Evolutionary conservation across 805 yeast species (phyloP), one percentile per base, ranked within the genome.

Genomic region (Cyberlindnera amylophila): DNA sequence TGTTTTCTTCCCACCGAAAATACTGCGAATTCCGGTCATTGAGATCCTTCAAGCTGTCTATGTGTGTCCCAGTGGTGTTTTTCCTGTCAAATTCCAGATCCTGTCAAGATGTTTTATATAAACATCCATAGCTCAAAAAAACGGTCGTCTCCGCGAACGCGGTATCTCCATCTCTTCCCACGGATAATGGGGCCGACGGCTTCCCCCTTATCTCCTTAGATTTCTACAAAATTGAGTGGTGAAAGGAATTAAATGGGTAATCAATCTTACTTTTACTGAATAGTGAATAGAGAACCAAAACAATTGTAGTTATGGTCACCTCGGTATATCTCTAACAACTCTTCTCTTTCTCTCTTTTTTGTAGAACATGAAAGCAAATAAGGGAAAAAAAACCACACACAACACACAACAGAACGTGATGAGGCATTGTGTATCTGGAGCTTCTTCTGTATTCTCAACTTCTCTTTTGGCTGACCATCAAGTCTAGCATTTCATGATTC

Each of bases 1-100:
- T 19, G 28, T 37, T 32, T 37, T 36, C 12, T 27, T 36, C 21
- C 45, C 41, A 4, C 45, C 41, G 34, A 42, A 42, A 13, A 42
- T 33, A 4, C 32, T 36, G 10, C 45, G 38, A 8, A 41, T 31
- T n/a, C 29, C 33, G 13, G 38, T 13, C 44, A 41, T 36, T 31
- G 17, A 9, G 6, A 12, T 27, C 14, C 27, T 27, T 7, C n/a
- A 11, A 27, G 30, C 30, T 12, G 14, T 27, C 30, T 27, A 4
- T 27, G 30, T n/a, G n/a, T n/a, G n/a, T n/a, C n/a, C n/a, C n/a
- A n/a, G n/a, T n/a, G n/a, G n/a, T n/a, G n/a, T n/a, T n/a, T n/a
- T n/a, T 12, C 30, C 10, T 27, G 30, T 27, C 14, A 13, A 13
- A 6, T 27, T 27, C 14, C 5, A 12, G 30, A 27, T 8, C 12